A percentile compares a stretch with the other conserved stretches of the same genome.
These are phyloP conservation scores for Microdochium bolleyi DNA, from an alignment of 2,329 filamentous ascomycete genomes.

Conservation along the genomic window DNA sequence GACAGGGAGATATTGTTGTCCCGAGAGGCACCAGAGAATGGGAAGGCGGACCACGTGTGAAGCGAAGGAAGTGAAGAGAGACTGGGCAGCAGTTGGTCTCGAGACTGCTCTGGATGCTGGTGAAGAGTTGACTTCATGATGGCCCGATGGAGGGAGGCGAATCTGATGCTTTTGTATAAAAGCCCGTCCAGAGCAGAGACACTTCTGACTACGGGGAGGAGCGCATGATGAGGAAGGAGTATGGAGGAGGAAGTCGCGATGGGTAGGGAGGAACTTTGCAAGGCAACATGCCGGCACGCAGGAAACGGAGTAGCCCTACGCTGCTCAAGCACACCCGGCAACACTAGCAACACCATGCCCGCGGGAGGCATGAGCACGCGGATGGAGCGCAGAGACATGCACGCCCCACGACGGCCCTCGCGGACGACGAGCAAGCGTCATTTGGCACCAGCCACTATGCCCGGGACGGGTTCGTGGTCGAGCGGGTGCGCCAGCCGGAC, in stretches of 20 bases:
- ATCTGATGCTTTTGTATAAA: not conserved
- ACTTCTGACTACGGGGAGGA: not conserved
- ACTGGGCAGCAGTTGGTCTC: not conserved
- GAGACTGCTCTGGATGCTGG: not conserved
- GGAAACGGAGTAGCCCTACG: too few relatives aligned
- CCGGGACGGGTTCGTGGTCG: too few relatives aligned
- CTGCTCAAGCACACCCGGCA: not conserved
- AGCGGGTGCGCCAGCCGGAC: too few relatives aligned
- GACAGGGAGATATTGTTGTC: not conserved
- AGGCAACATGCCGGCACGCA: not conserved
- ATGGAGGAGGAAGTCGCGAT: not conserved
- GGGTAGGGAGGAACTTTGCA: not conserved
- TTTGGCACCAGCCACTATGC: too few relatives aligned
- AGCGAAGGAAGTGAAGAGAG: not conserved
- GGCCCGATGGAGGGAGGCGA: not conserved
- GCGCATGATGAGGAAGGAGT: not conserved
- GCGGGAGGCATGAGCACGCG: not conserved
- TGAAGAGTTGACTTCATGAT: not conserved
- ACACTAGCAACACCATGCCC: not conserved
- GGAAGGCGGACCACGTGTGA: not conserved
- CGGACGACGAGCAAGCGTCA: not conserved
- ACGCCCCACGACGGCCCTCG: not conserved
- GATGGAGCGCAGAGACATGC: not conserved
- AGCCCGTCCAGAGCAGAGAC: not conserved
- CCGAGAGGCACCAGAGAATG: not conserved